Conservation (phyloP, 768 basidiomycete genomes). For the Clitopilus hobsonii region DNA sequence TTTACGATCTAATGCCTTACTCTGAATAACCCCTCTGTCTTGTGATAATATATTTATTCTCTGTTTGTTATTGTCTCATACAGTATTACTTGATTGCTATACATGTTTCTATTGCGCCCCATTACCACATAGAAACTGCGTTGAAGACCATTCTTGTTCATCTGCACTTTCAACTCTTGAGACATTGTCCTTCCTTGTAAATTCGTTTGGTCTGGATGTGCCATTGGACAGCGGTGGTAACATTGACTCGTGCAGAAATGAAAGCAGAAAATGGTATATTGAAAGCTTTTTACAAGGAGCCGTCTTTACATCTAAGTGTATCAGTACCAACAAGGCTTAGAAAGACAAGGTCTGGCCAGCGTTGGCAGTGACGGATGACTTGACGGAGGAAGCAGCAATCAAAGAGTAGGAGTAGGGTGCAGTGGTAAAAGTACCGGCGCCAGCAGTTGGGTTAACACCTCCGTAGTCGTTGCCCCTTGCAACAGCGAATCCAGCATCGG, state of each 20-base stretch:
- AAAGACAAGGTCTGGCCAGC: constrained; percentile 28
- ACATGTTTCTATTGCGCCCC: too few species aligned
- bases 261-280: not conserved
- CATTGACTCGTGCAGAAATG: not conserved
- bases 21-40: not conserved
- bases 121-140: too few species aligned
- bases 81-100: too few species aligned
- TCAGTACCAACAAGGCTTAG: constrained; percentile 10
- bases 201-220: too few species aligned
- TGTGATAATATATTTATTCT: not conserved
- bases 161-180: too few species aligned
- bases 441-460: constrained; percentile 26
- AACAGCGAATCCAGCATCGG: constrained; percentile 36
- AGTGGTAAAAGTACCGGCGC: constrained; percentile 25
- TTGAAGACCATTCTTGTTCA: too few species aligned
- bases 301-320: too few species aligned
- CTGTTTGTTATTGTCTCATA: too few species aligned
- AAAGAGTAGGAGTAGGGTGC: constrained; percentile 31
- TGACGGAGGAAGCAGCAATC: constrained; percentile 19
- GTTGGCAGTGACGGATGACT: constrained; percentile 19
- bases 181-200: too few species aligned
- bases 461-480: constrained; percentile 33
- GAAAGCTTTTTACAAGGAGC: not conserved
- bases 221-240: too few species aligned
- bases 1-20: not conserved